phyloP scores from a whole-genome alignment of 2,329 filamentous ascomycete genomes.

The Aspergillus phoenicis region DNA sequence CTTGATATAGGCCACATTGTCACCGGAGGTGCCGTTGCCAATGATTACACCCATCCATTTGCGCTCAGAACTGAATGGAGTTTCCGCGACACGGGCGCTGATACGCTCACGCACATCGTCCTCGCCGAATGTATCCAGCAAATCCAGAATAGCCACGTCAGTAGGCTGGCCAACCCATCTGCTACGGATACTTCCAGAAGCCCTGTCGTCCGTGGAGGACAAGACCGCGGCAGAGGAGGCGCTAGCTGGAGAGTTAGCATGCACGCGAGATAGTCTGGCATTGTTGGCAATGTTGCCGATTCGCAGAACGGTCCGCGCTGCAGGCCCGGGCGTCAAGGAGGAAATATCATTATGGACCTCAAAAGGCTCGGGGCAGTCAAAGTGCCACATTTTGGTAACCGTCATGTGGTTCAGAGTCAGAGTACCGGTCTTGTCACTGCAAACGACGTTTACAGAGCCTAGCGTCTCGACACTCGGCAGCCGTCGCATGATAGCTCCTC shows the following conservation, averaged over 20 bases:
- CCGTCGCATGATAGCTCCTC: slow-evolving; percentile 91
- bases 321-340: slow-evolving; percentile 65
- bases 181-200: slow-evolving; percentile 69
- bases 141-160: slow-evolving; percentile 93
- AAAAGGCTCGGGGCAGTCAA: slow-evolving; percentile 64
- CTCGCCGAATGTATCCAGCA: slow-evolving; percentile 87
- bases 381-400: slow-evolving; percentile 94
- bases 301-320: slow-evolving; percentile 77
- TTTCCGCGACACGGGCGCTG: slow-evolving; percentile 79
- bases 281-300: slow-evolving; percentile 98
- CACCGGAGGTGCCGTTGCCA: slow-evolving; percentile 54
- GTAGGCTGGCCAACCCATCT: slow-evolving; percentile 97
- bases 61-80: slow-evolving; percentile 92
- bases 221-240: slow-evolving; percentile 75
- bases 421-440: slow-evolving; percentile 97
- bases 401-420: slow-evolving; percentile 99
- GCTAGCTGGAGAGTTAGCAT: slow-evolving; percentile 69
- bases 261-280: slow-evolving; percentile 73
- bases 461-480: slow-evolving; percentile 97
- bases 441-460: slow-evolving; percentile 99
- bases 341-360: slow-evolving; percentile 59
- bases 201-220: slow-evolving; percentile 73
- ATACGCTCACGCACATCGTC: slow-evolving; percentile 87
- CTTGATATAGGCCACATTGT: slow-evolving; percentile 91
- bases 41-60: slow-evolving; percentile 99